A percentile compares a stretch with the other conserved stretches of the same genome.
phyloP scores from a whole-genome alignment of 164 flowering plant genomes.

The Amborella trichopoda region DNA sequence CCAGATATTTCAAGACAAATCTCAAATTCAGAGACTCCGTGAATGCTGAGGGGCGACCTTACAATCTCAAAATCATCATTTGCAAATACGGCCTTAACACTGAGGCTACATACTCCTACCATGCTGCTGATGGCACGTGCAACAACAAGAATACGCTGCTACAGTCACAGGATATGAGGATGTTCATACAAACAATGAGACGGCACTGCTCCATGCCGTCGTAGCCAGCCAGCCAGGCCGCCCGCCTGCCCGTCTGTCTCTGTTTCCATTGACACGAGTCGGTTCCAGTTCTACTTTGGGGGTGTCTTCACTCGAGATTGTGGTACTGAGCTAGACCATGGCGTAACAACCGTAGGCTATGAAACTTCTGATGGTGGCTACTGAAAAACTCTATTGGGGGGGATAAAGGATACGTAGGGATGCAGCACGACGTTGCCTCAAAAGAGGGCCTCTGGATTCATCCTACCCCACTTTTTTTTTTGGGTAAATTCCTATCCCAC shows the following conservation, averaged over 20 bases:
- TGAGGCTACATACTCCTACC: conserved; percentile 12
- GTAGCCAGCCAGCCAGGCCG: conserved; percentile 21
- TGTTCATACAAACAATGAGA: conserved; percentile 15
- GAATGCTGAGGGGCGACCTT: not conserved
- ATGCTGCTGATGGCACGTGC: conserved; percentile 8
- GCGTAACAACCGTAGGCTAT: conserved; percentile 18
- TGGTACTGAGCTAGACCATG: conserved; percentile 16
- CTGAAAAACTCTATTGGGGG: conserved; percentile 29
- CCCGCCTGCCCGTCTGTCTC: conserved; percentile 20
- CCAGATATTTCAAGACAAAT: too few species aligned
- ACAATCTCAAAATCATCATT: conserved; percentile 6
- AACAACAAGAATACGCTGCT: conserved; percentile 8
- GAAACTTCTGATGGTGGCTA: conserved; percentile 11
- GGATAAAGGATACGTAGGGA: conserved; percentile 17
- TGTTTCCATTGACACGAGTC: conserved; percentile 17
- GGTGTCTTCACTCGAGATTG: conserved; percentile 17
- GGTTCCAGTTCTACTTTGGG: conserved; percentile 16
- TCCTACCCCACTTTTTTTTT: too few species aligned
- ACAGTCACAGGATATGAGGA: conserved; percentile 12
- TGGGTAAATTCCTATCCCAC: too few species aligned
- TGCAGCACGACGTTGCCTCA: conserved; percentile 12
- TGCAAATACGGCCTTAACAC: conserved; percentile 15
- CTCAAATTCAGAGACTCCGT: not conserved
- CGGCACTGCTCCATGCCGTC: conserved; percentile 12
- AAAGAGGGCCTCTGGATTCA: conserved; percentile 15